Conservation (phyloP, 2,329 filamentous ascomycete genomes). For the Colletotrichum gloeosporioides region DNA sequence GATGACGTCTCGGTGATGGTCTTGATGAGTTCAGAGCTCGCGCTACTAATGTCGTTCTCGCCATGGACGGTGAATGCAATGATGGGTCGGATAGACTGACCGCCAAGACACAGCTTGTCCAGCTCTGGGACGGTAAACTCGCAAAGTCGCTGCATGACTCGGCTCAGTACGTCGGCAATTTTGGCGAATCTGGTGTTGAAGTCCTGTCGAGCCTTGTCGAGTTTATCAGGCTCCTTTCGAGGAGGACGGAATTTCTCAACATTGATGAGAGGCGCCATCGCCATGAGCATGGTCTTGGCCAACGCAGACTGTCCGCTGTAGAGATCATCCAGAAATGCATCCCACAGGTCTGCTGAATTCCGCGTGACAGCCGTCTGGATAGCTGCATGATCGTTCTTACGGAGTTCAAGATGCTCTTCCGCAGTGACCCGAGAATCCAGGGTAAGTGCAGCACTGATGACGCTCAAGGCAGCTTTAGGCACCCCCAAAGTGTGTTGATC, state of each 20-base stretch:
- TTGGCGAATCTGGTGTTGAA: conserved; percentile 77
- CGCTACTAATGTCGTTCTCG: conserved; percentile 78
- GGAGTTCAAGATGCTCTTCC: conserved; percentile 38
- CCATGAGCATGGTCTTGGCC: conserved; percentile 76
- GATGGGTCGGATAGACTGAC: conserved; percentile 73
- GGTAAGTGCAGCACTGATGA: conserved; percentile 60
- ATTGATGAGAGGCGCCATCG: conserved; percentile 72
- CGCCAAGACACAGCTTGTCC: conserved; percentile 70
- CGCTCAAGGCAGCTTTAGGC: conserved; percentile 50
- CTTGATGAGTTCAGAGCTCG: conserved; percentile 83
- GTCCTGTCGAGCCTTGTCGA: conserved; percentile 56
- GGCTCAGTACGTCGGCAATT: conserved; percentile 66
- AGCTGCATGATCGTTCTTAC: conserved; percentile 28
- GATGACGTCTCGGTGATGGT: conserved; percentile 67
- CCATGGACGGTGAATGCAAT: conserved; percentile 83
- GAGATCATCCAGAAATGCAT: conserved; percentile 73
- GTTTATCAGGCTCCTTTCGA: conserved; percentile 47
- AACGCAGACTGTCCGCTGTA: conserved; percentile 71
- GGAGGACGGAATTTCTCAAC: conserved; percentile 74
- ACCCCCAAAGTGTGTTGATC: conserved; percentile 47
- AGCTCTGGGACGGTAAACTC: conserved; percentile 77
- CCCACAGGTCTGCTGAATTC: conserved; percentile 80
- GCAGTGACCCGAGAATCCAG: conserved; percentile 48
- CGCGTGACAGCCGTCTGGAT: conserved; percentile 72
- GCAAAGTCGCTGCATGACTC: conserved; percentile 78